Evolutionary conservation across 1,284 basidiomycete genomes (phyloP), one percentile per base, ranked within the genome.

Genomic region (Melampsora larici-populina): DNA sequence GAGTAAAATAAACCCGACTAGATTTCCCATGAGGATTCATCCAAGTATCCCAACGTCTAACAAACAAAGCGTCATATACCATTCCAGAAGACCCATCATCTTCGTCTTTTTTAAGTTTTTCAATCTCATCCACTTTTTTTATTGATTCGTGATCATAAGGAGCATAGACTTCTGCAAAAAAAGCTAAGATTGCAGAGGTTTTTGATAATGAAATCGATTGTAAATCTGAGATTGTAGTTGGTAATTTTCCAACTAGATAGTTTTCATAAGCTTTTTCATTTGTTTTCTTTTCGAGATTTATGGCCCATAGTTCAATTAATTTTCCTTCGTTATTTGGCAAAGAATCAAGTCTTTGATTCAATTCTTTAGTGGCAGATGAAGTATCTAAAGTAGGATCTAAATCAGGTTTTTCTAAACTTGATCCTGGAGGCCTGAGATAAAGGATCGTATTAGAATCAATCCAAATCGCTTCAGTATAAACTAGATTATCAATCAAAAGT

Each of bases 11-110:
- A 51, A 77, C 40, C 29, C 67, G 51, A n/a, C 33, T 18, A 15
- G 33, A 40, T 70, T 77, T 77, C 17, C 67, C 66, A 49, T 77
- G 51, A 26, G 66, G 67, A 49, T 77, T 43, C 8, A 62, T n/a
- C 74, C 74, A 77, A 36, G 62, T 46, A 46, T 77, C 67, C 74
- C 74, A 77, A 70, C 70, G 74, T 49, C 74, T 51, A 15, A 64
- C 74, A 33, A 40, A 77, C 11, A 77, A 3, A n/a, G 65, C 43
- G 24, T 77, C 74, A 62, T 77, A 77, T 11, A 66, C 58, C 43
- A 63, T 49, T 21, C 74, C 74, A 7, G 55, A 63, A 13, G 74
- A 77, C 9, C 67, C 66, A 24, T 77, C 66, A 24, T 66, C 66
- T 60, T 51, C 66, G n/a, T 70, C 31, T 58, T 77, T 43, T 51